Base-by-base conservation (phyloP, 202 grass and related monocot genomes). In the Carex arenaria region DNA sequence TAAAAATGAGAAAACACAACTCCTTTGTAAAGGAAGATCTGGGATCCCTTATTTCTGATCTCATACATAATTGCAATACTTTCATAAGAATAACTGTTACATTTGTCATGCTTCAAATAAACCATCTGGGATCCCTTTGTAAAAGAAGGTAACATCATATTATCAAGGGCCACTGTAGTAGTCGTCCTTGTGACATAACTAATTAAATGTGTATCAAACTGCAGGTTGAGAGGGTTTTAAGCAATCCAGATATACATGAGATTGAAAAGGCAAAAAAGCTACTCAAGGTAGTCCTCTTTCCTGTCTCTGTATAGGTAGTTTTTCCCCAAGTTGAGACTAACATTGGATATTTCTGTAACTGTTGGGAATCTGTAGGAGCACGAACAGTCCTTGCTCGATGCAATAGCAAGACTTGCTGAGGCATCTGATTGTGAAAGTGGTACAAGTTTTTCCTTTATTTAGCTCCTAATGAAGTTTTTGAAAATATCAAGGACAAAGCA, bases 351-450 rank as follows among this genome's bases (percentile, higher is more conserved):
- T 82, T 63, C 61, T 54, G 9, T 86, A n/a, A 61, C 14, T 60
- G 12, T 66, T 51, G 23, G 26, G 17, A 60, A 31, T 64, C n/a
- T 85, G 67, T 83, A 99, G 93, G 91, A 99, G 64, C 91, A 96
- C 64, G 97, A 99, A 78, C 91, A 96, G 82, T 92, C 88, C 56
- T 84, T 99, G 83, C 88, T 99, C 15, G 87, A 99, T 89, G 97
- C 91, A 63, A 93, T 96, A 85, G 89, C 91, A 64, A 91, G 89
- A 79, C 89, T 99, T 89, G 89, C 91, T 12, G 88, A 99, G 42
- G 87, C 86, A 75, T 99, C 89, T 42, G 96, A 99, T 91, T 88
- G 83, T 61, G 93, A 99, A 82, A 94, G 89, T 75, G 91, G 93
- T 99, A 96, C 91, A 85, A 57, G 31, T 57, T 64, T 64, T 49